Conservation (phyloP, 2,329 filamentous ascomycete species). For the Rhytidhysteron rufulum region DNA sequence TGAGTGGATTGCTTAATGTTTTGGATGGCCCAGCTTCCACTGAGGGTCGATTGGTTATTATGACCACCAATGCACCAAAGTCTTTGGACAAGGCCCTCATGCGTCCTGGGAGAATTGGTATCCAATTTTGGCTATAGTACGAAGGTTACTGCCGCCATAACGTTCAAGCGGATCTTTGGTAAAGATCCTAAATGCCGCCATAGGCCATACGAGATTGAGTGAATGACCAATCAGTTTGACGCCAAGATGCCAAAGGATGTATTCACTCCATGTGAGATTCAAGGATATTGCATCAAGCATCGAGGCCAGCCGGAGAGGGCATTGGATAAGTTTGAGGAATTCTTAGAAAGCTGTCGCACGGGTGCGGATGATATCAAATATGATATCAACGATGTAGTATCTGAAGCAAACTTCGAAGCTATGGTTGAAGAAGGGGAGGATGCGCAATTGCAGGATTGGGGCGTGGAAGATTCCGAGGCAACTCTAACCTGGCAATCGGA, state of each 20-base stretch:
- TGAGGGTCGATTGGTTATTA: constrained; percentile 13
- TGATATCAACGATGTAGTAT: constrained; percentile 4
- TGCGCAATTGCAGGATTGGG: background rate
- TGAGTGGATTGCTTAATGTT: constrained; percentile 1
- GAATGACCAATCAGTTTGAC: constrained; percentile 9
- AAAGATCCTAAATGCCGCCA: constrained; percentile 2
- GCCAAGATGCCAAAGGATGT: constrained; percentile 8
- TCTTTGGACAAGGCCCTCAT: constrained; percentile 50
- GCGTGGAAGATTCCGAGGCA: background rate
- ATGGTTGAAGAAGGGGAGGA: background rate
- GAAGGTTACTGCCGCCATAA: constrained; percentile 7
- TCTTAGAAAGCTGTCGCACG: constrained; percentile 1
- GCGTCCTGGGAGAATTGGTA: constrained; percentile 58
- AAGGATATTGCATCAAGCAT: constrained; percentile 8
- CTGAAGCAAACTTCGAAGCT: background rate
- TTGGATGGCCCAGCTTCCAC: background rate
- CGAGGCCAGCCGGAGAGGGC: constrained; percentile 9
- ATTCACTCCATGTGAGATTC: constrained; percentile 10
- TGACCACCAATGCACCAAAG: constrained; percentile 13
- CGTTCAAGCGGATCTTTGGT: constrained; percentile 12
- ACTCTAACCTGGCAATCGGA: too few species aligned
- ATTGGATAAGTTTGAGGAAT: constrained; percentile 10
- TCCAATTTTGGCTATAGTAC: constrained; percentile 10
- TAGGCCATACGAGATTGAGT: constrained; percentile 6
- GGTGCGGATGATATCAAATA: constrained; percentile 8